Percentiles rank a stretch among this genome's conserved stretches.
phyloP scores from a whole-genome alignment of 2,329 filamentous ascomycete genomes.

The Pyrenochaeta sp. region DNA sequence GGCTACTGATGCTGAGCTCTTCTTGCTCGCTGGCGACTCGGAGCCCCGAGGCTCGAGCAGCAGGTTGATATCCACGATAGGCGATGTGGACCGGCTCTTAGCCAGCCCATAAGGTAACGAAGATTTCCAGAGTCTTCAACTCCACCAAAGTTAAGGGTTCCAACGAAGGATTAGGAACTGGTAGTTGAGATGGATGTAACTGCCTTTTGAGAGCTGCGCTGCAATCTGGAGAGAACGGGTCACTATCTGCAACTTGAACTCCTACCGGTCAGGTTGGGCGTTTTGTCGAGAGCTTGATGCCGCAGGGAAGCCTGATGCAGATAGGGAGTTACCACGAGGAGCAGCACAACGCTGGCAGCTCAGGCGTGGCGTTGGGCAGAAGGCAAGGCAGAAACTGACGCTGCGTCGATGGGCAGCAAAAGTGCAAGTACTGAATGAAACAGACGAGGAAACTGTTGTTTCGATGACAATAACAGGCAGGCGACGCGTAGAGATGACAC shows the following conservation, averaged over 20 bases:
- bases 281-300: constrained; percentile 9
- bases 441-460: constrained; percentile 16
- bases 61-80: constrained; percentile 94
- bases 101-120: constrained; percentile 53
- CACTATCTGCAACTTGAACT: constrained; percentile 14
- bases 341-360: constrained; percentile 22
- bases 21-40: constrained; percentile 67
- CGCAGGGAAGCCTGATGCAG: constrained; percentile 24
- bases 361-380: constrained; percentile 37
- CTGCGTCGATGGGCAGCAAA: constrained; percentile 17
- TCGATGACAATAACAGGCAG: constrained; percentile 34
- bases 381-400: constrained; percentile 34
- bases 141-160: constrained; percentile 18
- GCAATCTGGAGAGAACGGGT: not conserved
- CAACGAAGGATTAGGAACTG: constrained; percentile 3
- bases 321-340: constrained; percentile 18
- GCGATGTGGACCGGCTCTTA: constrained; percentile 59
- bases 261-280: constrained; percentile 29
- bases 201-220: not conserved
- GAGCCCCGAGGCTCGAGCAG: constrained; percentile 81
- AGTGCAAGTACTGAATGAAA: constrained; percentile 19
- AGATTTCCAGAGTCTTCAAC: constrained; percentile 21
- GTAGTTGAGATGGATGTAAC: constrained; percentile 5
- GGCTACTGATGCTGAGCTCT: constrained; percentile 50
- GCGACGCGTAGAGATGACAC: constrained; percentile 22